Evolutionary conservation across 129 eudicot genomes (phyloP).

Genomic region (Lactuca sativa): DNA sequence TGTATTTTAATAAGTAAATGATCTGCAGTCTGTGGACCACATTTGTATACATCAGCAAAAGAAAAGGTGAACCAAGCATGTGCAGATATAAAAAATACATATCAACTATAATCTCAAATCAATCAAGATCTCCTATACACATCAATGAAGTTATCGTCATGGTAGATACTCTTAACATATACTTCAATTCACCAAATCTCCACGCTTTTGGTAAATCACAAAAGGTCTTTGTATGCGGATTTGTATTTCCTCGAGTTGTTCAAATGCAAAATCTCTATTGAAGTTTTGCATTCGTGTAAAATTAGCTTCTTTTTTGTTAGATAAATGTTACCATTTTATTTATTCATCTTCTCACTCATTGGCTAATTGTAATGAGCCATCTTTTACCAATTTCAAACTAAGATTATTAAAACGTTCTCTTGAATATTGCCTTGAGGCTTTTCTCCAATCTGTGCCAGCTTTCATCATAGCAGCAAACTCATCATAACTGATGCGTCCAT

Average conservation of each 20-base stretch:
- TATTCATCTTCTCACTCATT: conserved; percentile 31
- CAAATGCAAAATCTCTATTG: neutral
- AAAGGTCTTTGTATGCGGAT: neutral
- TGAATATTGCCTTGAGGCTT: conserved; percentile 81
- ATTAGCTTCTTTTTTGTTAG: neutral
- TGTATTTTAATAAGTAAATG: too few species aligned
- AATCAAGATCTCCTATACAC: neutral
- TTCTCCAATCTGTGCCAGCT: conserved; percentile 89
- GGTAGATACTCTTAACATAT: neutral
- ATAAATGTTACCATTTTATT: too few species aligned
- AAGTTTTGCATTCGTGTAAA: neutral
- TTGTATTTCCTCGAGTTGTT: neutral
- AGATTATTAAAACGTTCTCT: conserved; percentile 67
- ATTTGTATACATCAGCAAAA: too few species aligned
- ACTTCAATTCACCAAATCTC: too few species aligned
- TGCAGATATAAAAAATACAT: too few species aligned
- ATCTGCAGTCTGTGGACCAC: too few species aligned
- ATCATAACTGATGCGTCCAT: conserved; percentile 80
- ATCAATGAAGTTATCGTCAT: neutral
- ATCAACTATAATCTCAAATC: too few species aligned
- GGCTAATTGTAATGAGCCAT: conserved; percentile 52
- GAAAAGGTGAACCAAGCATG: too few species aligned
- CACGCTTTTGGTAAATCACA: neutral
- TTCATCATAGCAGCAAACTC: conserved; percentile 91
- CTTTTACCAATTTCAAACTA: conserved; percentile 59